These are phyloP conservation scores for Gigaspora rosea DNA, from an alignment of 192 early-diverging fungal genomes.

Conservation along the genomic window DNA sequence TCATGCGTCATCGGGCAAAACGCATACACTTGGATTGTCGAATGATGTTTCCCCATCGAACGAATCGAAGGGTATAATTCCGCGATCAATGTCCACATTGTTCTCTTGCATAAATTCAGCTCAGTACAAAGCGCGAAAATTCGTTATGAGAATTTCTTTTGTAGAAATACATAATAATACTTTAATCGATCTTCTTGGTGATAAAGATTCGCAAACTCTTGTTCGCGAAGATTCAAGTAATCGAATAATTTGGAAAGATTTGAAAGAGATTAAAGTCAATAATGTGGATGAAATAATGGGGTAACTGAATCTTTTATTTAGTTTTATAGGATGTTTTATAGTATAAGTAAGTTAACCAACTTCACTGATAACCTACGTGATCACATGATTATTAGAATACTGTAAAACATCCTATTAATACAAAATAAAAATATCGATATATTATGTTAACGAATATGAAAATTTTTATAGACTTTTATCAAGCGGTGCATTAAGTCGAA, in stretches of 20 bases:
- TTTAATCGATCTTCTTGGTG: constrained; percentile 84
- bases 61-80: constrained; percentile 64
- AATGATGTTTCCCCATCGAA: constrained; percentile 34
- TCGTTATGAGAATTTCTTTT: constrained; percentile 76
- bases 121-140: constrained; percentile 38
- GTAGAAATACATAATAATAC: constrained; percentile 97
- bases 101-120: constrained; percentile 50
- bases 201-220: constrained; percentile 60
- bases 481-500: constrained; percentile 73
- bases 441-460: background rate
- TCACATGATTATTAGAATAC: background rate
- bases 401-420: constrained; percentile 2
- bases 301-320: constrained; percentile 45
- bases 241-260: constrained; percentile 81
- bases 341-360: no score
- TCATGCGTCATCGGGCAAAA: constrained; percentile 93
- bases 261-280: constrained; percentile 72
- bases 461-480: constrained; percentile 50
- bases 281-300: constrained; percentile 73
- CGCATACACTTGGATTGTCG: constrained; percentile 91
- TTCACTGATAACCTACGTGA: no score
- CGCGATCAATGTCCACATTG: constrained; percentile 66
- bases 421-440: no score
- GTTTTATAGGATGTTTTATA: background rate
- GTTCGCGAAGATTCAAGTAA: constrained; percentile 86